Conservation (phyloP, 2,329 filamentous ascomycete genomes). For the Sporothrix protearum region DNA sequence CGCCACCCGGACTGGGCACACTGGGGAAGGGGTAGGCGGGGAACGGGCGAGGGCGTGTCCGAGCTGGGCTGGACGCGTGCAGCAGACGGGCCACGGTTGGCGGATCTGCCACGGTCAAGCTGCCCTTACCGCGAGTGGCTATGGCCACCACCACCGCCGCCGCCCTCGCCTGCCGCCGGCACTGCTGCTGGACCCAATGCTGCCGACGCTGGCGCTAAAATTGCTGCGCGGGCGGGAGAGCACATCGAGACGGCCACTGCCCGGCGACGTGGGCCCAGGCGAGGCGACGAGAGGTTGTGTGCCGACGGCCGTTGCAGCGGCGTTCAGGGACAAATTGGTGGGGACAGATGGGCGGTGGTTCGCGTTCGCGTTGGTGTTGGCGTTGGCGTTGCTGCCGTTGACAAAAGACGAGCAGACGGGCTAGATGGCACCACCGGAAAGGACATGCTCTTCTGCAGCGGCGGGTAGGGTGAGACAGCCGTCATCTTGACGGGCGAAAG, state of each 20-base stretch:
- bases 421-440: background rate
- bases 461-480: background rate
- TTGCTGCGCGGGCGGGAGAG: conserved; percentile 17
- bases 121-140: conserved; percentile 44
- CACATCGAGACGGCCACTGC: background rate
- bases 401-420: conserved; percentile 1
- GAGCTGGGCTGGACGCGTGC: conserved; percentile 24
- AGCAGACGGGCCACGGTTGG: conserved; percentile 25
- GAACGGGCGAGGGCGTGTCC: conserved; percentile 22
- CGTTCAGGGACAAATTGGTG: background rate
- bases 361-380: background rate
- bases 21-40: conserved; percentile 14
- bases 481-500: conserved; percentile 50
- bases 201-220: conserved; percentile 21
- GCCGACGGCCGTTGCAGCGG: background rate
- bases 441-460: conserved; percentile 15
- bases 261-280: conserved; percentile 16
- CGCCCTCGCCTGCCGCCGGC: too few species aligned
- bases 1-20: background rate
- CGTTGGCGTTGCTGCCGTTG: background rate
- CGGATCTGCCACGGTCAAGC: conserved; percentile 31
- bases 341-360: background rate
- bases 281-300: background rate
- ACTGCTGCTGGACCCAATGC: conserved; percentile 19
- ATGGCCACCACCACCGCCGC: too few species aligned